Conservation (phyloP, 257 asterid species). For the Solanum chiquidenum region DNA sequence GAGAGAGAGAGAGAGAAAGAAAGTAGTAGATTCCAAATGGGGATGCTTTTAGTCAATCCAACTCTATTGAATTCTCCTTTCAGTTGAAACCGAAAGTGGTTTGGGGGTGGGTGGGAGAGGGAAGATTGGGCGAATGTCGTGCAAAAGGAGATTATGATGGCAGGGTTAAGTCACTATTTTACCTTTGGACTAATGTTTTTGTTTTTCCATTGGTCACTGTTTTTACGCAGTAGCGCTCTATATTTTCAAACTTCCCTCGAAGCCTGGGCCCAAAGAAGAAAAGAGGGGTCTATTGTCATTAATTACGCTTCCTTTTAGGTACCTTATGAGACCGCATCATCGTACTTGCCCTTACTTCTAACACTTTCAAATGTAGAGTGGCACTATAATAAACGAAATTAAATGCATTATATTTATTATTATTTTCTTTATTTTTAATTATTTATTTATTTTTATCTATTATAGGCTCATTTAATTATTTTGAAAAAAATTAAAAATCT, state of each 20-base stretch:
- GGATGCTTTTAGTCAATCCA: neutral
- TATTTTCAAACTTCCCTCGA: neutral
- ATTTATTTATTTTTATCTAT: fast-evolving
- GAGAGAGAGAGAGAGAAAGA: neutral
- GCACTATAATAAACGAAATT: neutral
- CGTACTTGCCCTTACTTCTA: neutral
- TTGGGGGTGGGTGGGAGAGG: neutral
- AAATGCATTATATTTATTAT: no score
- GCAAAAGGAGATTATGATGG: neutral
- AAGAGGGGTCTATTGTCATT: neutral
- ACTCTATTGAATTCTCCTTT: neutral
- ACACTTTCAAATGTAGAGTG: neutral
- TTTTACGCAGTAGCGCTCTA: neutral
- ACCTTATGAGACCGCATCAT: neutral
- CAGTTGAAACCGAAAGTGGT: neutral
- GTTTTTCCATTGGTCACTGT: neutral
- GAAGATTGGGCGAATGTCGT: neutral
- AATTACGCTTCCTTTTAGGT: neutral
- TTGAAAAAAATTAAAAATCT: no score
- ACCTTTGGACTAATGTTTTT: neutral
- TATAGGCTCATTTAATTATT: no score
- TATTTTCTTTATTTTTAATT: no score
- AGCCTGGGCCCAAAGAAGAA: neutral
- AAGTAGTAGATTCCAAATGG: neutral
- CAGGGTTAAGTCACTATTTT: neutral